These are phyloP conservation scores for Alternaria ethzedia DNA, from an alignment of 2,329 filamentous ascomycete genomes.

Conservation along the genomic window DNA sequence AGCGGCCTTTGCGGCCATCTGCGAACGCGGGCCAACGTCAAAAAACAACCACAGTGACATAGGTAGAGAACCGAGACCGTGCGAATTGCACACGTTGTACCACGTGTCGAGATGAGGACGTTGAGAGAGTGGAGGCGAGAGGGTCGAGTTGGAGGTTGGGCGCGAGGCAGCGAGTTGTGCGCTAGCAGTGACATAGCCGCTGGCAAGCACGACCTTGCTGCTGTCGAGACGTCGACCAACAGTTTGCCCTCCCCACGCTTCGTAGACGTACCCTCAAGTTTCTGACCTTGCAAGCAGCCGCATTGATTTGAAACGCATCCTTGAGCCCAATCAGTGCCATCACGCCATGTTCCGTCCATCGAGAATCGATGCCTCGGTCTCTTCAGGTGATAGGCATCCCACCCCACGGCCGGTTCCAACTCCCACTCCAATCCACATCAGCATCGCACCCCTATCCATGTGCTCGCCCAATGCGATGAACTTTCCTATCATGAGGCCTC, in stretches of 20 bases:
- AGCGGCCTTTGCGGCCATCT: conserved; percentile 3
- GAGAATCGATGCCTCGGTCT: neutral
- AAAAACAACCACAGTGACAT: neutral
- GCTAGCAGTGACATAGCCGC: conserved; percentile 14
- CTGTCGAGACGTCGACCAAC: neutral
- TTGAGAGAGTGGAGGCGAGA: conserved; percentile 10
- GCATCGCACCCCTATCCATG: conserved; percentile 7
- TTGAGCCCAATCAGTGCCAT: neutral
- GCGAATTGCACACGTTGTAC: neutral
- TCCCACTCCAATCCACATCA: conserved; percentile 6
- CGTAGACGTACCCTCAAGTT: neutral
- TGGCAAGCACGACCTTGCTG: neutral
- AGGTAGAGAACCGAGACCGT: neutral
- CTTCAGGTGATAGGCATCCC: conserved; percentile 15
- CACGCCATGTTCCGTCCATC: neutral
- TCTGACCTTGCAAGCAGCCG: neutral
- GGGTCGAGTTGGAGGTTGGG: neutral
- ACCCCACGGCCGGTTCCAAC: conserved; percentile 21
- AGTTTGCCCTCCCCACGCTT: conserved; percentile 5
- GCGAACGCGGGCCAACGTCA: conserved; percentile 8
- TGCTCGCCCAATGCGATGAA: conserved; percentile 8
- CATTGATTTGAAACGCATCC: neutral
- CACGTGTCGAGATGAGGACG: conserved; percentile 9
- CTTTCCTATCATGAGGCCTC: conserved; percentile 11
- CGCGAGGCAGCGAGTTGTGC: conserved; percentile 7